Base-by-base conservation (phyloP, 805 yeast genomes). In the Sugiyamaella chiloensis region DNA sequence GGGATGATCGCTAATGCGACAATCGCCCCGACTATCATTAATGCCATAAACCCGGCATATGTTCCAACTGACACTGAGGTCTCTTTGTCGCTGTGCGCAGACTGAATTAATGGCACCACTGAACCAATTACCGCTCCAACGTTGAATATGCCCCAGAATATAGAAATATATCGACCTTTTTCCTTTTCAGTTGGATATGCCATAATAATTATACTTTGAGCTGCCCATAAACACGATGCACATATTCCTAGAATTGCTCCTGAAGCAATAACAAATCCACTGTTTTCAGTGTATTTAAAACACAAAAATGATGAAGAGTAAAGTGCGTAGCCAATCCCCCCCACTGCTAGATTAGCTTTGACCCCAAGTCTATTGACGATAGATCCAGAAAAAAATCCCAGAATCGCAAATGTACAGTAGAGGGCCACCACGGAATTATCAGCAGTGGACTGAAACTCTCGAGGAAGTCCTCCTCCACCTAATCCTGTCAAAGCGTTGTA, bases 41-140 rank as follows among this genome's bases (percentile, higher is more conserved):
- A 69, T 8, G 73, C 71, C 48, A 80, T 61, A 57, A 79, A 80
- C 2, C 78, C 83, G 46, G 72, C 72, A 57, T 69, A 79, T 21
- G 83, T 77, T 19, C 79, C 78, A 52, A 75, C 76, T 8, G 65
- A 67, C 9, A 71, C 63, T 20, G 62, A 56, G 4, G 63, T 64
- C 16, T 61, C 60, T 43, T 66, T 65, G 11, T 31, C 39, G 35
- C 35, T 17, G 43, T 75, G 59, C 55, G 78, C 61, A 55, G 75
- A 77, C 56, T 76, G 71, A 37, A 72, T 79, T 59, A 80, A 71
- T n/a, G 84, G 82, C 53, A 79, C 73, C 37, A 76, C 64, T 11
- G 77, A 65, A 40, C 85, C 85, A 53, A 79, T 75, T 46, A 79
- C 83, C 9, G 79, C 80, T 60, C 84, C 85, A 52, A 77, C 63